Conservation (phyloP, 345 rosid genomes). For the Turritis glabra region DNA sequence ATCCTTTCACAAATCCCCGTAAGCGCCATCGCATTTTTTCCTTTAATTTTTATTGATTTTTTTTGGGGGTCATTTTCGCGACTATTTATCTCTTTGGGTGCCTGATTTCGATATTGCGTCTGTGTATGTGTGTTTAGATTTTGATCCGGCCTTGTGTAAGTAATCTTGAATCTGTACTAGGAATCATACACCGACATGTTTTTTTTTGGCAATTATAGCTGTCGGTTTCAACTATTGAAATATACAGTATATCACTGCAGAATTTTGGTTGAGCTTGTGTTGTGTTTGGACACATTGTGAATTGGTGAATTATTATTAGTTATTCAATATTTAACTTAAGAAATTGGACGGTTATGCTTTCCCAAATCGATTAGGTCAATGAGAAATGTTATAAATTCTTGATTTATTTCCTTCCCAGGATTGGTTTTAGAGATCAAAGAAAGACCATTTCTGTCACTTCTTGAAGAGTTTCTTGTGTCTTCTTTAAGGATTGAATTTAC, state of each 20-base stretch:
- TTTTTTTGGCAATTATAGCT: neutral
- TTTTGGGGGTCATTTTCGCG: neutral
- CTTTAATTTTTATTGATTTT: neutral
- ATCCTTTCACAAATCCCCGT: constrained; percentile 25
- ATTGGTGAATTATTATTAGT: constrained; percentile 1
- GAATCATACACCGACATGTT: constrained; percentile 18
- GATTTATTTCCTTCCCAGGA: constrained; percentile 6
- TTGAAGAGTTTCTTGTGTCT: constrained; percentile 37
- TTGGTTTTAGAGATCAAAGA: neutral
- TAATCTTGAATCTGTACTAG: neutral
- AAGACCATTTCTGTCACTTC: constrained; percentile 12
- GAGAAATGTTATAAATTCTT: neutral
- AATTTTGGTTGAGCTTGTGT: neutral
- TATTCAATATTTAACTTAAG: neutral
- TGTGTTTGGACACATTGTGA: neutral
- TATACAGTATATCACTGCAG: neutral
- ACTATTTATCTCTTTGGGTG: neutral
- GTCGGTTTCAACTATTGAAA: constrained; percentile 18
- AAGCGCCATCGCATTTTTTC: constrained; percentile 11
- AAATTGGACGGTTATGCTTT: constrained; percentile 14
- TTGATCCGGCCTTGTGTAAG: neutral
- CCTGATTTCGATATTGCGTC: neutral
- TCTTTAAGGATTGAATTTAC: constrained; percentile 35
- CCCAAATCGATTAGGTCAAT: constrained; percentile 10
- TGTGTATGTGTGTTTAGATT: neutral